phyloP scores from a whole-genome alignment of 768 basidiomycete genomes.

The Lentinula boryana region DNA sequence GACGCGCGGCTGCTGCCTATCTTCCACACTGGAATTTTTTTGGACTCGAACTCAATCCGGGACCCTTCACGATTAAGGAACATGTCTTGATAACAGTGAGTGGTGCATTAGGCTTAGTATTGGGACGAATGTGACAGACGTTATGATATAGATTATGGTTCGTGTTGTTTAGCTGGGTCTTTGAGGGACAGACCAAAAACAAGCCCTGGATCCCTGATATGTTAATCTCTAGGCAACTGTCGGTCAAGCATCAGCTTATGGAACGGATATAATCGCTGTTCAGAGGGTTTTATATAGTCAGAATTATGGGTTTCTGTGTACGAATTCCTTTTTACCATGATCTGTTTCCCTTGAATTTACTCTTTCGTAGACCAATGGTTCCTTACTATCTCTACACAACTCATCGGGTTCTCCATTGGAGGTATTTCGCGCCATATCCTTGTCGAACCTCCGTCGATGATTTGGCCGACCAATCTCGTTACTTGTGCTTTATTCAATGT shows the following conservation, averaged over 20 bases:
- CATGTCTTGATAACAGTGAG: constrained; percentile 24
- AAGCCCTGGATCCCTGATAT: background rate
- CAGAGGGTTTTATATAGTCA: constrained; percentile 67
- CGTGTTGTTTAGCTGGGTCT: background rate
- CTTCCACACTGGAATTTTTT: constrained; percentile 48
- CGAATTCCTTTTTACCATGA: background rate
- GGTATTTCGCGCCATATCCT: constrained; percentile 59
- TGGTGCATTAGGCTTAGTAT: background rate
- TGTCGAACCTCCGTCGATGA: constrained; percentile 61
- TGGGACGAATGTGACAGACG: background rate
- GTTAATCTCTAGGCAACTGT: constrained; percentile 4
- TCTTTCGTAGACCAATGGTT: constrained; percentile 44
- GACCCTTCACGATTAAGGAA: constrained; percentile 73
- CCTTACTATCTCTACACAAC: constrained; percentile 65
- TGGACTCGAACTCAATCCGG: constrained; percentile 63
- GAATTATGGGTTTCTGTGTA: constrained; percentile 43
- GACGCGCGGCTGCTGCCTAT: constrained; percentile 58
- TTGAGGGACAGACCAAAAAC: background rate
- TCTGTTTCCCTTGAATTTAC: background rate
- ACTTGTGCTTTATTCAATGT: constrained; percentile 38
- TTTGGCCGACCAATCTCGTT: constrained; percentile 72
- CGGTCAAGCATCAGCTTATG: constrained; percentile 33
- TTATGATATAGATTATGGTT: constrained; percentile 10
- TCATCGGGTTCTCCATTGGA: constrained; percentile 54
- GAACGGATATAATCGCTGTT: constrained; percentile 70